These are phyloP conservation scores for Alloteropsis angusta DNA, from an alignment of 202 grass and related monocot species.

Conservation along the genomic window DNA sequence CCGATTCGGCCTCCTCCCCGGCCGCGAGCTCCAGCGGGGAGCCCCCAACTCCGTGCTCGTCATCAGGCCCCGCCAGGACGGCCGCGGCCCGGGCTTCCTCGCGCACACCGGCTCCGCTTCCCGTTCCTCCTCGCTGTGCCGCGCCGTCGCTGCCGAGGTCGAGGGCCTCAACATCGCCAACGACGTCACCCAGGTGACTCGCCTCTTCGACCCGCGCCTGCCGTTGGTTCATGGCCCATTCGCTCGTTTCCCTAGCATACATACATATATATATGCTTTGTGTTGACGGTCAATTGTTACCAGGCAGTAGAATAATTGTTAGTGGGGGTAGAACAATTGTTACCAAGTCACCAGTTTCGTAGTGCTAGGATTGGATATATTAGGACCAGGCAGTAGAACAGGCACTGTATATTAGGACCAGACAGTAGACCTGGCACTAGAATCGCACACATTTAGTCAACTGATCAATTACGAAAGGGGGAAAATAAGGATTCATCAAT, in stretches of 20 bases:
- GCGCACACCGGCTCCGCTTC: background rate
- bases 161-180: slow-evolving; percentile 79
- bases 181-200: slow-evolving; percentile 71
- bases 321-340: no score
- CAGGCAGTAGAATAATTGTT: no score
- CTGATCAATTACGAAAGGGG: background rate
- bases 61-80: background rate
- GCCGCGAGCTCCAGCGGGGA: slow-evolving; percentile 20
- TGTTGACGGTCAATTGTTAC: no score
- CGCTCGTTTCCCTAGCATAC: background rate
- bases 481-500: background rate
- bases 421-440: no score
- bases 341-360: no score
- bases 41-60: background rate
- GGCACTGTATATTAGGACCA: no score
- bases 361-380: no score
- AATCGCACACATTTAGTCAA: background rate
- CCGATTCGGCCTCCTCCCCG: slow-evolving; percentile 1
- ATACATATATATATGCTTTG: no score
- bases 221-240: background rate
- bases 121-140: background rate
- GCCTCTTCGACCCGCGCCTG: background rate
- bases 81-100: background rate
- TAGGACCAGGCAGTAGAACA: no score
- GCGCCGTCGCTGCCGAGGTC: slow-evolving; percentile 40